phyloP scores from a whole-genome alignment of 805 yeast species.

The Kurtzmaniella fragi region DNA sequence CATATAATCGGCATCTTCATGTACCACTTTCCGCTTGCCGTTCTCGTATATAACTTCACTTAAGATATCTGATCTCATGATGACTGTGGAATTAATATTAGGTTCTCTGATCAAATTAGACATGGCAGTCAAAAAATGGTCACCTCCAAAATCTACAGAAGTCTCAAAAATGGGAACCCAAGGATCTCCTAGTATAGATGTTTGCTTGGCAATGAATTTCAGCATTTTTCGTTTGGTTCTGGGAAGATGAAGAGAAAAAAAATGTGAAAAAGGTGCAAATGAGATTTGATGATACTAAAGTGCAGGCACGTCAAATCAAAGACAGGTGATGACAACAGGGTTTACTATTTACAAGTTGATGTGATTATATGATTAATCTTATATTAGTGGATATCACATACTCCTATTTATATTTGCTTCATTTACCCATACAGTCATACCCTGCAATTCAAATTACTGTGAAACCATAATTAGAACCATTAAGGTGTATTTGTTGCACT shows the following conservation, averaged over 20 bases:
- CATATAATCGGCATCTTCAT: constrained; percentile 14
- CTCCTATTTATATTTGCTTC: too few species aligned
- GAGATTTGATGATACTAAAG: too few species aligned
- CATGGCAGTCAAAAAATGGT: constrained; percentile 74
- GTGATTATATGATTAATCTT: too few species aligned
- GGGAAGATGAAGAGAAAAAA: background rate
- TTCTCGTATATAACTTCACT: constrained; percentile 43
- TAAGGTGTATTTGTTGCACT: too few species aligned
- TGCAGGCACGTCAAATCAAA: too few species aligned
- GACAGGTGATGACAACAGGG: too few species aligned
- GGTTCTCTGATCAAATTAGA: constrained; percentile 75
- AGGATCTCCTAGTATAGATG: constrained; percentile 48
- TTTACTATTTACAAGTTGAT: too few species aligned
- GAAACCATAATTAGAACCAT: too few species aligned
- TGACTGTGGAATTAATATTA: constrained; percentile 86
- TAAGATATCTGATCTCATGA: constrained; percentile 80
- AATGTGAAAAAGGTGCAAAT: too few species aligned
- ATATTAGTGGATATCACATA: too few species aligned
- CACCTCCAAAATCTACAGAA: constrained; percentile 42
- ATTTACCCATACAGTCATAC: too few species aligned
- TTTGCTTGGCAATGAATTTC: constrained; percentile 9
- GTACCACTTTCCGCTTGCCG: constrained; percentile 20
- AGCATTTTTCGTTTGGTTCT: constrained; percentile 1
- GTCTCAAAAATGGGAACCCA: constrained; percentile 61
- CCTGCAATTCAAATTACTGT: too few species aligned